A percentile compares a stretch with the other conserved stretches of the same genome.
These are phyloP conservation scores for Ogataea salicorniae DNA, from an alignment of 805 yeast genomes.

Conservation along the genomic window DNA sequence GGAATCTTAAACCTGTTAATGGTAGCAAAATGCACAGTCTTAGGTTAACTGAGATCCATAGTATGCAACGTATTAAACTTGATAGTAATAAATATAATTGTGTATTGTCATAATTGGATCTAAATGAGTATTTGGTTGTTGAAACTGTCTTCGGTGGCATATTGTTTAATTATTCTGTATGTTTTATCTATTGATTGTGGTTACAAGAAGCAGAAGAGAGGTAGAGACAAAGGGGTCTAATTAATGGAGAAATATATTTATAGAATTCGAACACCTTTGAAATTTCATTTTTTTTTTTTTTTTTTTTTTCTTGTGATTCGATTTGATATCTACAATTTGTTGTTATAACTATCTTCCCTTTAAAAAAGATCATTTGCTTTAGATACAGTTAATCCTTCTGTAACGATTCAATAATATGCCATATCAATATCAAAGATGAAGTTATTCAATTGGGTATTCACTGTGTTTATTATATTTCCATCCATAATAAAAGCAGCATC, in stretches of 20 bases:
- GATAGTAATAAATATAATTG: conserved; percentile 20
- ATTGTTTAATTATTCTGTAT: too few relatives aligned
- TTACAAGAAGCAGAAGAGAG: too few relatives aligned
- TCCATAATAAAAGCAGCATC: conserved; percentile 6
- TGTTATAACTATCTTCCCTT: too few relatives aligned
- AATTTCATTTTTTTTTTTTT: too few relatives aligned
- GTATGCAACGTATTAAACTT: conserved; percentile 30
- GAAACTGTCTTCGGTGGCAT: neutral
- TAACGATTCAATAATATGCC: neutral
- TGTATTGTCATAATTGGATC: conserved; percentile 17
- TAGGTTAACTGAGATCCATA: conserved; percentile 45
- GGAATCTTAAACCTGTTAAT: conserved; percentile 56
- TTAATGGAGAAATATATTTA: too few relatives aligned
- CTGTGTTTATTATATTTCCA: conserved; percentile 2
- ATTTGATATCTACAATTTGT: too few relatives aligned
- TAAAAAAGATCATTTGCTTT: neutral
- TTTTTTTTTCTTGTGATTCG: too few relatives aligned
- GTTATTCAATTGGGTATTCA: conserved; percentile 6
- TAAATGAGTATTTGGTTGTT: neutral
- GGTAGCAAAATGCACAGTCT: conserved; percentile 53
- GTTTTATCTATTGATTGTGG: too few relatives aligned
- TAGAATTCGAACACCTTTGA: too few relatives aligned
- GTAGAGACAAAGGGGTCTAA: too few relatives aligned
- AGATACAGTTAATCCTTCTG: neutral
- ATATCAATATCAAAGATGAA: conserved; percentile 6